Base-by-base conservation (phyloP, 306 rosid species). In the Cicer cuneatum region DNA sequence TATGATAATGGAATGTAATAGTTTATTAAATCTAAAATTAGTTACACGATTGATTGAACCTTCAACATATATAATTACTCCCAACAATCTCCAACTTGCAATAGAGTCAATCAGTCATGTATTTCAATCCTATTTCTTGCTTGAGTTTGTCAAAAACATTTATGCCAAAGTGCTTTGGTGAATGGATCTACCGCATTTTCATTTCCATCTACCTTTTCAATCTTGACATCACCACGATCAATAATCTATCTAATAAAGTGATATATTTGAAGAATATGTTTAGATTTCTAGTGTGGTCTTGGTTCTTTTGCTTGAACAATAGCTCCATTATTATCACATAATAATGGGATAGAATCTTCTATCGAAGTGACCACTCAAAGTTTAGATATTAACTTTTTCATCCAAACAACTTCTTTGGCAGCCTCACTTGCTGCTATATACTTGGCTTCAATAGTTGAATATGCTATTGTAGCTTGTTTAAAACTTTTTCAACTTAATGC, bases 61-160 rank as follows among this genome's bases (percentile, higher is more conserved):
- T 11, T 18, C n/a, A 35, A 35, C 35, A 14, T 39, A 62, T 5
- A 9, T 16, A 56, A 2, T 8, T 13, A 12, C 47, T 3, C 7
- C 5, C 12, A 67, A 24, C 57, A 21, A 21, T 21, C 2, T 21
- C 29, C 2, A 16, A 49, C 47, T 52, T 52, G 37, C 37, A 68
- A 15, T 69, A 69, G 63, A 69, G 48, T 10, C 49, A 69, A 69
- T 69, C 0, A 8, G 16, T 69, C 59, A 69, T 38, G 47, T 33
- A 49, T 6, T 15, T 69, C 49, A 69, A 7, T 38, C 63, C 7
- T 0, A 52, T 1, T 6, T 37, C 49, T 18, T 6, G 14, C 49
- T 49, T 69, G 18, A 35, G 37, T 7, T 37, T 51, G 7, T 69
- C 38, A 69, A 51, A 33, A 6, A 5, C 62, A 7, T 21, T 56